phyloP scores from a whole-genome alignment of 306 rosid genomes.

The Pterocarpus macrocarpus region DNA sequence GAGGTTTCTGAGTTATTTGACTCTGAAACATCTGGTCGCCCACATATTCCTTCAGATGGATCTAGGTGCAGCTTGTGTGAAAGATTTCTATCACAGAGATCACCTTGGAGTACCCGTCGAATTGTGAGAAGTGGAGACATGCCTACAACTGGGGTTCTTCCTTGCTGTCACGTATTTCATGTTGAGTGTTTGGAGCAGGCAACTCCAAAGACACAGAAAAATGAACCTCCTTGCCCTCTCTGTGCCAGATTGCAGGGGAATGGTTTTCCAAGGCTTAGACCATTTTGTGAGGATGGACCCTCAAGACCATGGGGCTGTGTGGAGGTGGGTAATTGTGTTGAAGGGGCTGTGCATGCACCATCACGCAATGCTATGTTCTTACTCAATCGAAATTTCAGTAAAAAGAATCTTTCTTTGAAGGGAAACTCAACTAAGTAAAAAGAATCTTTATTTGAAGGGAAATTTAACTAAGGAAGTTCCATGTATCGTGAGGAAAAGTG shows the following conservation, averaged over 20 bases:
- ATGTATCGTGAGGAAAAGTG: slow-evolving; percentile 23
- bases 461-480: slow-evolving; percentile 62
- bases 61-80: slow-evolving; percentile 80
- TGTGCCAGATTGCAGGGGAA: slow-evolving; percentile 66
- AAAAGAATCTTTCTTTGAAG: slow-evolving; percentile 70
- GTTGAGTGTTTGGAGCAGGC: slow-evolving; percentile 91
- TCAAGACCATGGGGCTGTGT: slow-evolving; percentile 68
- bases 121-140: slow-evolving; percentile 91
- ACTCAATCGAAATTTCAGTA: slow-evolving; percentile 71
- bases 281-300: slow-evolving; percentile 65
- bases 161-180: slow-evolving; percentile 82
- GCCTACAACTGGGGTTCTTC: slow-evolving; percentile 86
- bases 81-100: slow-evolving; percentile 78
- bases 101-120: slow-evolving; percentile 87
- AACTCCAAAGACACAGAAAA: slow-evolving; percentile 69
- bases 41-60: slow-evolving; percentile 57
- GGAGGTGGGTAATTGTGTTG: slow-evolving; percentile 65
- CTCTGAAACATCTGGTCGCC: slow-evolving; percentile 56
- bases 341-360: slow-evolving; percentile 74
- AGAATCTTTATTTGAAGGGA: slow-evolving; percentile 56
- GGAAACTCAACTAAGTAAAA: slow-evolving; percentile 62
- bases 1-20: slow-evolving; percentile 79
- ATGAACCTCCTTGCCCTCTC: slow-evolving; percentile 83
- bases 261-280: slow-evolving; percentile 61
- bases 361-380: slow-evolving; percentile 66